A percentile compares a stretch with the other conserved stretches of the same genome.
Evolutionary conservation across 805 yeast species (phyloP).

Genomic region (Candida sphagnicola): DNA sequence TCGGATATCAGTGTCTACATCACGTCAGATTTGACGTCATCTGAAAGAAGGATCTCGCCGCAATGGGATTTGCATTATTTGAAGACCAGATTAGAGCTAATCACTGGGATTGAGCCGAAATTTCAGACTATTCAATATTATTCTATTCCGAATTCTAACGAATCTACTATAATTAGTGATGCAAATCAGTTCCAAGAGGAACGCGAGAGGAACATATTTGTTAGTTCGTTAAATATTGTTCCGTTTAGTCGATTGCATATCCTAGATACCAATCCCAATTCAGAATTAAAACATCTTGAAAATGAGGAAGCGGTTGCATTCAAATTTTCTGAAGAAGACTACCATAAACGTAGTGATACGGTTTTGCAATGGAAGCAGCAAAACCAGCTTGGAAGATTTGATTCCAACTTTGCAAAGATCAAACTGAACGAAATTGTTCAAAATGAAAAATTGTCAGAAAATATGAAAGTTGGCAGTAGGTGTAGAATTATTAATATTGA

Average conservation of each 20-base stretch:
- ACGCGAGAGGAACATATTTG: constrained; percentile 10
- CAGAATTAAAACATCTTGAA: constrained; percentile 42
- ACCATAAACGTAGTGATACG: constrained; percentile 55
- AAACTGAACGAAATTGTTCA: constrained; percentile 25
- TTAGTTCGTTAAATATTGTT: constrained; percentile 24
- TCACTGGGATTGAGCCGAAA: constrained; percentile 69
- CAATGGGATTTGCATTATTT: constrained; percentile 57
- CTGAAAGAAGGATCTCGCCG: constrained; percentile 63
- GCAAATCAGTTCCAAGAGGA: constrained; percentile 12
- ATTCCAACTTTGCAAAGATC: constrained; percentile 42
- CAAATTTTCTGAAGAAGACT: constrained; percentile 56
- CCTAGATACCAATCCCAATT: constrained; percentile 49
- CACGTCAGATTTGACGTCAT: constrained; percentile 62
- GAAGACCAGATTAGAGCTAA: constrained; percentile 53
- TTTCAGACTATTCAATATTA: constrained; percentile 51
- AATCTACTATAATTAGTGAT: constrained; percentile 22
- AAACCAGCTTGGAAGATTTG: constrained; percentile 68
- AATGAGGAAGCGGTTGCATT: constrained; percentile 25
- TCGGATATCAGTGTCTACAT: constrained; percentile 50
- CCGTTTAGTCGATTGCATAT: constrained; percentile 54
- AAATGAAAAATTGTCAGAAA: constrained; percentile 20
- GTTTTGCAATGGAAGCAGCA: constrained; percentile 75
- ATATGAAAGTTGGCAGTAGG: constrained; percentile 46
- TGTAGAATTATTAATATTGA: constrained; percentile 46
- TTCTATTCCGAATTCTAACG: constrained; percentile 34